Evolutionary conservation across 768 basidiomycete species (phyloP).

Genomic region (Amanita brunnescens): DNA sequence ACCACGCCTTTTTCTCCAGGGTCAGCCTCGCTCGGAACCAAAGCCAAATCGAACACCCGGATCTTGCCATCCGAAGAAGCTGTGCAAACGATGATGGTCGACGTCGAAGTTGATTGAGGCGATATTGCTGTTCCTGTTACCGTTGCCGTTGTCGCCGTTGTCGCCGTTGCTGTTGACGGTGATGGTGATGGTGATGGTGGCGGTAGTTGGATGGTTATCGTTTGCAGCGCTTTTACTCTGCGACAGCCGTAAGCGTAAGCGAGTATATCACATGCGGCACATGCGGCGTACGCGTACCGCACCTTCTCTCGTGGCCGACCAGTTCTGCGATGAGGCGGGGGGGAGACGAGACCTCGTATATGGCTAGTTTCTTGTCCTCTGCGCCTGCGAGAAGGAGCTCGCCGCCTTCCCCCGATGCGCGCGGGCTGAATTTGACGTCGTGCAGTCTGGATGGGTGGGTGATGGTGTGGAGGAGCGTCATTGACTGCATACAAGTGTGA

Average conservation of each 20-base stretch:
- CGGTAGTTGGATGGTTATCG: conserved; percentile 53
- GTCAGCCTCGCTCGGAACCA: conserved; percentile 26
- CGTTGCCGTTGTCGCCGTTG: conserved; percentile 15
- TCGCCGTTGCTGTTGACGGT: conserved; percentile 25
- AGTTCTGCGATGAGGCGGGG: conserved; percentile 64
- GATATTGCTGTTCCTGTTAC: too few species aligned
- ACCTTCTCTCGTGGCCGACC: conserved; percentile 85
- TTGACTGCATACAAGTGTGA: conserved; percentile 41
- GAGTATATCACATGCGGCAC: too few species aligned
- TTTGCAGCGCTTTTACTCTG: conserved; percentile 79
- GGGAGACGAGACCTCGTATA: conserved; percentile 52
- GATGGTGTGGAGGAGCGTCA: conserved; percentile 68
- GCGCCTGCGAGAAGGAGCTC: conserved; percentile 73
- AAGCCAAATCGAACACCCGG: conserved; percentile 63
- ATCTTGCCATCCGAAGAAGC: conserved; percentile 89
- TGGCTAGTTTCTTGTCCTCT: conserved; percentile 82
- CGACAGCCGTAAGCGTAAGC: not conserved
- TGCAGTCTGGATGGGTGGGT: conserved; percentile 79
- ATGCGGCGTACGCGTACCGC: conserved; percentile 21
- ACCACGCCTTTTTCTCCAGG: conserved; percentile 7
- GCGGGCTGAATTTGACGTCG: conserved; percentile 66
- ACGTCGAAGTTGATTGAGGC: too few species aligned
- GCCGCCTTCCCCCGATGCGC: conserved; percentile 33
- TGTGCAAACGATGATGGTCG: conserved; percentile 64
- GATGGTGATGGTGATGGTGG: not conserved